Evolutionary conservation across 2,329 filamentous ascomycete species (phyloP).

Genomic region (Didymella pomorum): DNA sequence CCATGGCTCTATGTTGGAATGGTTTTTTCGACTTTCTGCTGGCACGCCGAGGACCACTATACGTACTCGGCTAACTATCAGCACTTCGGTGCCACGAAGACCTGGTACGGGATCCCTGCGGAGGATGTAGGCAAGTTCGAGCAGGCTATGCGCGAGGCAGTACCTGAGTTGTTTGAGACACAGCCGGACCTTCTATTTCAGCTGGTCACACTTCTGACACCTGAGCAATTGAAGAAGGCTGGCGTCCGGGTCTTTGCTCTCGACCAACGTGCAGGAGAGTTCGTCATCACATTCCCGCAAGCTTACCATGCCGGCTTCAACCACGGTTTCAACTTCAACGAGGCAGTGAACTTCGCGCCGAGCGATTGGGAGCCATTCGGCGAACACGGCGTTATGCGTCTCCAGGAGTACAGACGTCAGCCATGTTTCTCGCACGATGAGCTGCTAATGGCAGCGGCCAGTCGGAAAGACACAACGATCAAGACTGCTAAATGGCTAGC

Average conservation of each 20-base stretch:
- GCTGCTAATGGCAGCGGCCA: conserved; percentile 86
- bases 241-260: conserved; percentile 92
- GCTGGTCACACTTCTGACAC: conserved; percentile 92
- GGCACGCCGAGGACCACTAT: conserved; percentile 99
- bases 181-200: conserved; percentile 97
- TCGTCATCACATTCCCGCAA: conserved; percentile 95
- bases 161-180: conserved; percentile 95
- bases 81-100: conserved; percentile 97
- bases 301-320: conserved; percentile 99
- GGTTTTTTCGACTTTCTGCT: conserved; percentile 99
- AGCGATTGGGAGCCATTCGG: conserved; percentile 95
- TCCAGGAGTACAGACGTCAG: conserved; percentile 87
- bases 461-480: conserved; percentile 76
- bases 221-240: conserved; percentile 90
- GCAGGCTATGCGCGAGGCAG: conserved; percentile 90
- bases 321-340: conserved; percentile 97
- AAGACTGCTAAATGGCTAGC: conserved; percentile 95
- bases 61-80: conserved; percentile 98
- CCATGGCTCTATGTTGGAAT: conserved; percentile 99
- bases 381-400: conserved; percentile 81
- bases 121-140: conserved; percentile 96
- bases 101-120: conserved; percentile 97
- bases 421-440: conserved; percentile 99
- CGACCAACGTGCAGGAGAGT: conserved; percentile 95
- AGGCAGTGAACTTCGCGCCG: conserved; percentile 97